Evolutionary conservation across 305 asterid genomes (phyloP).

Genomic region (Rubia occidens): DNA sequence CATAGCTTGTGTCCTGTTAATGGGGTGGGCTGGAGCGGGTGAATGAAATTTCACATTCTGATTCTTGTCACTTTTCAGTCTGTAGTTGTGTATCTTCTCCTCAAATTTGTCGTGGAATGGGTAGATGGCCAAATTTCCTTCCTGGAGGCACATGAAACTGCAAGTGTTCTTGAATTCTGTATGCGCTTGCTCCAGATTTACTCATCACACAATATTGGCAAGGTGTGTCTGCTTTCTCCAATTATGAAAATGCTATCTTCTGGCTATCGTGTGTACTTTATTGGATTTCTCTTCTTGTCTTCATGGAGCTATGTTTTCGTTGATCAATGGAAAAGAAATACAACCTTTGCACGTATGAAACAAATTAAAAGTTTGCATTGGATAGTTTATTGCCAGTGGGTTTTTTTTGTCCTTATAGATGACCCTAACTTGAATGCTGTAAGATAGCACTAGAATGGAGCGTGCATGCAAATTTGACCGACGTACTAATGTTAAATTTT

Average conservation of each 20-base stretch:
- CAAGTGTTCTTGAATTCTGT: slow-evolving; percentile 71
- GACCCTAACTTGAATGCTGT: background rate
- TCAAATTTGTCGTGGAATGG: slow-evolving; percentile 88
- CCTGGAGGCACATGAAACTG: slow-evolving; percentile 92
- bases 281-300: background rate
- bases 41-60: slow-evolving; percentile 8
- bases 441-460: background rate
- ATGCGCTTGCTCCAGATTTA: slow-evolving; percentile 81
- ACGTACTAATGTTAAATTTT: background rate
- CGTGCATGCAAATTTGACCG: background rate
- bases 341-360: background rate
- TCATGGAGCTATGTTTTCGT: background rate
- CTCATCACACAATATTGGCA: slow-evolving; percentile 88
- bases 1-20: background rate
- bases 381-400: background rate
- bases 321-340: background rate
- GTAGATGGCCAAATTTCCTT: slow-evolving; percentile 87
- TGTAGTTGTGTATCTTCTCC: slow-evolving; percentile 76
- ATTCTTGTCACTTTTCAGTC: slow-evolving; percentile 37
- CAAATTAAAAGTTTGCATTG: background rate
- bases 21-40: background rate
- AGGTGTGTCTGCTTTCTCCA: slow-evolving; percentile 34
- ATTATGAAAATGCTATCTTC: slow-evolving; percentile 3
- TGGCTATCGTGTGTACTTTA: background rate
- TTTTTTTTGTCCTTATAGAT: background rate